phyloP scores from a whole-genome alignment of 1,139 yeast genomes.

The Torulaspora globosa region DNA sequence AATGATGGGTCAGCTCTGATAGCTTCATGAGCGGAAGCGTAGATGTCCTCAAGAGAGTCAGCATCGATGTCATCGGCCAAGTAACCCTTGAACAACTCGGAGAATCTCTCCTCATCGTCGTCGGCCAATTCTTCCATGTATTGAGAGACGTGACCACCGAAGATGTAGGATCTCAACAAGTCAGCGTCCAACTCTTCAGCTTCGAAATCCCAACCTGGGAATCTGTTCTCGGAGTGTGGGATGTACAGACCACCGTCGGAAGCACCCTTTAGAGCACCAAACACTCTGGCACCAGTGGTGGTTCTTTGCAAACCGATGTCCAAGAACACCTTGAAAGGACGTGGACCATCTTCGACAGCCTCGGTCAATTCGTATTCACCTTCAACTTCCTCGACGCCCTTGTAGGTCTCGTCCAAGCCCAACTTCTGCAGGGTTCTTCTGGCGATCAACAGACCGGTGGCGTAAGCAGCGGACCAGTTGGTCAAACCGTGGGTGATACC shows the following conservation, averaged over 20 bases:
- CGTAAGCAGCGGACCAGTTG: conserved; percentile 99
- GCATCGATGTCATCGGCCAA: conserved; percentile 96
- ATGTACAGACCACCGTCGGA: conserved; percentile 99
- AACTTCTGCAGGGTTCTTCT: conserved; percentile 98
- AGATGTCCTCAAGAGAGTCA: conserved; percentile 92
- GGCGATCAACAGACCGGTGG: conserved; percentile 97
- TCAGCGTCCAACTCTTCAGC: conserved; percentile 97
- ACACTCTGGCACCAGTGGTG: conserved; percentile 99
- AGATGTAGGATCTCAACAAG: conserved; percentile 96
- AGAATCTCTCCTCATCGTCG: conserved; percentile 99
- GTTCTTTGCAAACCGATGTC: conserved; percentile 99
- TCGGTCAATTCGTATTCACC: conserved; percentile 98
- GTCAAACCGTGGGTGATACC: conserved; percentile 99
- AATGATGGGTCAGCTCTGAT: conserved; percentile 94
- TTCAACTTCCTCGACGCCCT: conserved; percentile 98
- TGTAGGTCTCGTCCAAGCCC: conserved; percentile 96
- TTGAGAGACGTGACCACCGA: conserved; percentile 99
- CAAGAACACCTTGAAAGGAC: conserved; percentile 99
- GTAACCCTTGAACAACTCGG: conserved; percentile 93
- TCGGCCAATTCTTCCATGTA: conserved; percentile 99
- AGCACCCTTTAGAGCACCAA: conserved; percentile 99
- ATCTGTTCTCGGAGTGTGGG: conserved; percentile 99
- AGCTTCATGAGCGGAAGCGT: conserved; percentile 89
- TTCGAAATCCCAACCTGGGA: conserved; percentile 99
- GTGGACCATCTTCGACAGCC: conserved; percentile 99